These are phyloP conservation scores for Zopfochytrium polystomum DNA, from an alignment of 371 early-diverging fungal species.

Conservation along the genomic window DNA sequence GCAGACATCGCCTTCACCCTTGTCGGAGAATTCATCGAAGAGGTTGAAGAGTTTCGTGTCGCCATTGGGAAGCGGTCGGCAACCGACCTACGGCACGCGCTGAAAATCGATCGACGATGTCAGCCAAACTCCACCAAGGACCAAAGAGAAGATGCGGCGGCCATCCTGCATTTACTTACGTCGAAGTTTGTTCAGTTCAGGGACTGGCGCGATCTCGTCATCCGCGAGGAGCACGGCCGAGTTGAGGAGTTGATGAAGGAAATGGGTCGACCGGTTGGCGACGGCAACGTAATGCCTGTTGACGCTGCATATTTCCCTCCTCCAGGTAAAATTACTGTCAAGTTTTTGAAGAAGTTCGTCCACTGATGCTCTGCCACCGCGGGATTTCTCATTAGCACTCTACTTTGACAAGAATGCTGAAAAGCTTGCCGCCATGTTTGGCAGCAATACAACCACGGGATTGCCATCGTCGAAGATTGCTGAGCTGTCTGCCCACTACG, in stretches of 20 bases:
- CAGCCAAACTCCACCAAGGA: conserved; percentile 68
- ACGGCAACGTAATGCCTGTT: conserved; percentile 39
- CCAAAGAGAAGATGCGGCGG: conserved; percentile 60
- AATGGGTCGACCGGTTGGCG: conserved; percentile 34
- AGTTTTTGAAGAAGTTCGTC: no score
- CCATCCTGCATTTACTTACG: conserved; percentile 61
- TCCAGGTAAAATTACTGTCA: conserved; percentile 37
- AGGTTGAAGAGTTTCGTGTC: conserved; percentile 76
- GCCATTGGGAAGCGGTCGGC: conserved; percentile 70
- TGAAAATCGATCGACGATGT: conserved; percentile 81
- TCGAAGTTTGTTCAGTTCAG: conserved; percentile 59
- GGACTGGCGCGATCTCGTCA: conserved; percentile 88
- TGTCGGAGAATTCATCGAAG: conserved; percentile 92
- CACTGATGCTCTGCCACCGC: no score
- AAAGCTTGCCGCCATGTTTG: conserved; percentile 77
- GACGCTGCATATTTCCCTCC: conserved; percentile 52
- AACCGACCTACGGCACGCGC: conserved; percentile 69
- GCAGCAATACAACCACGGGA: conserved; percentile 65
- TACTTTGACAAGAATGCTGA: conserved; percentile 83
- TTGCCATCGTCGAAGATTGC: conserved; percentile 56
- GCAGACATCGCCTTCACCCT: conserved; percentile 84
- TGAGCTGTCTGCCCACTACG: conserved; percentile 60
- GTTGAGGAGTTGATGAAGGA: conserved; percentile 64
- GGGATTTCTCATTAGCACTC: conserved; percentile 59
- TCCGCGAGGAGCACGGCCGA: conserved; percentile 68